These are phyloP conservation scores for Kodamaea restingae DNA, from an alignment of 805 yeast species.

Conservation along the genomic window DNA sequence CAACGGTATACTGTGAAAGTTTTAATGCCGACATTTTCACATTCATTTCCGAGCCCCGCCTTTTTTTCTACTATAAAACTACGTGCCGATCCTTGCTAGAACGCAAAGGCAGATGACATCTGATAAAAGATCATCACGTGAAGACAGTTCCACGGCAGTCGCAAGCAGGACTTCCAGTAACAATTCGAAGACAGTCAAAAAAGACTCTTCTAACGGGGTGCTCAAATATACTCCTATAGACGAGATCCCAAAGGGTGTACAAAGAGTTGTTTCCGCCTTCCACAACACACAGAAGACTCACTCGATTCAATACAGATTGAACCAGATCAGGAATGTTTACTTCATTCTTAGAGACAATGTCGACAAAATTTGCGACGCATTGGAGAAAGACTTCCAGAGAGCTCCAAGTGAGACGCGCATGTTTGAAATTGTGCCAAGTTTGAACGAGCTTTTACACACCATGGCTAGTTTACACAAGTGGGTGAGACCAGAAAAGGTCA, in stretches of 20 bases:
- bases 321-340: conserved; percentile 65
- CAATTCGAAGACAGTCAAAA: neutral
- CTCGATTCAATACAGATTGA: conserved; percentile 51
- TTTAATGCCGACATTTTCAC: conserved; percentile 2
- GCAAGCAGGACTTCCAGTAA: conserved; percentile 1
- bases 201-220: conserved; percentile 6
- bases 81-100: conserved; percentile 54
- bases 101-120: conserved; percentile 90
- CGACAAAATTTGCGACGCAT: conserved; percentile 52
- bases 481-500: conserved; percentile 48
- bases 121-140: conserved; percentile 65
- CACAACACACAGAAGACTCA: conserved; percentile 45
- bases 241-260: conserved; percentile 47
- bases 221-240: conserved; percentile 43
- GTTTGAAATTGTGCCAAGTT: conserved; percentile 50
- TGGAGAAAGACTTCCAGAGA: conserved; percentile 65
- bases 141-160: conserved; percentile 16
- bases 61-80: conserved; percentile 2
- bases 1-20: no score
- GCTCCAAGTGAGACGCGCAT: conserved; percentile 56
- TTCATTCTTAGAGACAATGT: conserved; percentile 57
- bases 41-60: conserved; percentile 7
- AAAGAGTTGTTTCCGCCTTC: conserved; percentile 39
- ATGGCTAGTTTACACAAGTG: conserved; percentile 59
- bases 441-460: conserved; percentile 55